Conservation (phyloP, 805 yeast species). For the Saturnispora halmiae region DNA sequence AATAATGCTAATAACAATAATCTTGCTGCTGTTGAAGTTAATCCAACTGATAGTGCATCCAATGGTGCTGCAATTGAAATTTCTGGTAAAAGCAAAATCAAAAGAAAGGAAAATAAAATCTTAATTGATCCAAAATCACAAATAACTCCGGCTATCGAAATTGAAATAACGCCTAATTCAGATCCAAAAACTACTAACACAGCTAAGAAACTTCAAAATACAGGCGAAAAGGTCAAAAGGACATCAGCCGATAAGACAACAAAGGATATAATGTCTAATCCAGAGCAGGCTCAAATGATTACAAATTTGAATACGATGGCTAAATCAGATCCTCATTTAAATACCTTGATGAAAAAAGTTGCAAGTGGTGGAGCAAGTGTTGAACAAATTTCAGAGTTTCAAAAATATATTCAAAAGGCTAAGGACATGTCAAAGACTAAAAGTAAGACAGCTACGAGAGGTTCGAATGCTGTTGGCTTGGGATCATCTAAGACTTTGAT, state of each 20-base stretch:
- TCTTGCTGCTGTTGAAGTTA: too few species aligned
- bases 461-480: too few species aligned
- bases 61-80: too few species aligned
- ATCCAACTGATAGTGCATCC: too few species aligned
- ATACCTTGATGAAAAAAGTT: constrained; percentile 69
- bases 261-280: constrained; percentile 32
- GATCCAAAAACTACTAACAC: constrained; percentile 1
- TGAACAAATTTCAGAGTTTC: constrained; percentile 68
- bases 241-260: constrained; percentile 14
- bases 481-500: background rate
- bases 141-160: constrained; percentile 7
- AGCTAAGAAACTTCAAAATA: background rate
- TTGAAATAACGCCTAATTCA: background rate
- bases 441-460: constrained; percentile 1
- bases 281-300: constrained; percentile 73
- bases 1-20: too few species aligned
- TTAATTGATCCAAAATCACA: constrained; percentile 1
- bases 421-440: constrained; percentile 48
- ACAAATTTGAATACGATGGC: constrained; percentile 80
- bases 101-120: background rate
- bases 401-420: constrained; percentile 71
- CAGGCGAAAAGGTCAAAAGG: background rate
- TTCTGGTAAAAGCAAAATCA: background rate
- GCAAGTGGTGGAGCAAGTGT: constrained; percentile 74
- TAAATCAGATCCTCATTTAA: constrained; percentile 55